These are phyloP conservation scores for Arxiozyma slooffiae DNA, from an alignment of 1,139 yeast species.

Conservation along the genomic window DNA sequence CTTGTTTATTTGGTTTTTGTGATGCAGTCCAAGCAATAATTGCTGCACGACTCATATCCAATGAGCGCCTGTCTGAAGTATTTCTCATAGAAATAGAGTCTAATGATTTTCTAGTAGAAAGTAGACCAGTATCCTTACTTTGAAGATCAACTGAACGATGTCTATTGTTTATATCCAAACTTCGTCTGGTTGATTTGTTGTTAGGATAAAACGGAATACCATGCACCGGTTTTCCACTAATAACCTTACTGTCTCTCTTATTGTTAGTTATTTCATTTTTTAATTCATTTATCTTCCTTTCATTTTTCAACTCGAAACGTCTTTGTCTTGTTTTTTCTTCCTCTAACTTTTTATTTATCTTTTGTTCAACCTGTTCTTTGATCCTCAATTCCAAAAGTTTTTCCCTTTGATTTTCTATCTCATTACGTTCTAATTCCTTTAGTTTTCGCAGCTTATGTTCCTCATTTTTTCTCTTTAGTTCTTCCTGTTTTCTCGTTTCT, in stretches of 20 bases:
- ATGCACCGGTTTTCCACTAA: neutral
- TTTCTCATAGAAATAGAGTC: neutral
- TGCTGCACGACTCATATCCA: constrained; percentile 2
- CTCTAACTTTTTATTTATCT: constrained; percentile 14
- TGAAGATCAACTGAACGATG: neutral
- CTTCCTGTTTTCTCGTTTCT: constrained; percentile 11
- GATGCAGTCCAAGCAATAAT: constrained; percentile 6
- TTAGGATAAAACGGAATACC: neutral
- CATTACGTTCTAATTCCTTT: constrained; percentile 9
- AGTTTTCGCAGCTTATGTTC: constrained; percentile 8
- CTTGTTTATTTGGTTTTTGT: neutral
- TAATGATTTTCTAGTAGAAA: constrained; percentile 1
- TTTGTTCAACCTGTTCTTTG: constrained; percentile 20
- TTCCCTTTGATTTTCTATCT: constrained; percentile 17
- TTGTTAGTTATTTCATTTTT: constrained; percentile 7
- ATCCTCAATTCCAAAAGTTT: constrained; percentile 19
- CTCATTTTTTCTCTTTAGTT: constrained; percentile 10
- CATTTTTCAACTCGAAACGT: constrained; percentile 7
- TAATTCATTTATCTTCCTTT: constrained; percentile 8
- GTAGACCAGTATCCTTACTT: neutral
- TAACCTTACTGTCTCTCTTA: constrained; percentile 1
- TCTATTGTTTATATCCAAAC: constrained; percentile 10
- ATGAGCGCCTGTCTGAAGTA: neutral
- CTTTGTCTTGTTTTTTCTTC: constrained; percentile 11
- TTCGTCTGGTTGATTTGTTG: constrained; percentile 6